Evolutionary conservation across 331 rosid species (phyloP), one percentile per base, ranked within the genome.

Genomic region (Malus hybrid): DNA sequence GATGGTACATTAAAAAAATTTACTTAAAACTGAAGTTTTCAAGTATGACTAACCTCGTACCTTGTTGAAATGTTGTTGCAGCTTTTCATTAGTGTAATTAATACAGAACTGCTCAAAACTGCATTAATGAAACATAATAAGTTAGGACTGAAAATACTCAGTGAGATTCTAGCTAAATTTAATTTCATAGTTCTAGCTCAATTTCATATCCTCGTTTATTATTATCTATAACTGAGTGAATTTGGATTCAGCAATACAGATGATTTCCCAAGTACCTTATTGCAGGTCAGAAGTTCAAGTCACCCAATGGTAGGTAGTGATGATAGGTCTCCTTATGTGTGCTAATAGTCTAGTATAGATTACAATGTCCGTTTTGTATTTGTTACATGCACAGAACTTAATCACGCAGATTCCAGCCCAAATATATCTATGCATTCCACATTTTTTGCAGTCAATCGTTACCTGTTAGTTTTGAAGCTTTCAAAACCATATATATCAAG

Each of bases 31-130:
- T 71, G 65, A 75, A 78, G 86, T 85, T 85, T 78, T 71, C 82
- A 81, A 82, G 89, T 78, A 81, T 81, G 85, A 93, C 98, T 93
- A 88, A 93, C 98, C 98, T 93, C 97, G 74, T 93, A 93, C 97
- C 98, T 93, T 94, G 98, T 93, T 93, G 97, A 91, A 93, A 89
- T 93, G 97, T 82, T 93, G 97, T 72, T 93, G 97, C 83, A 93
- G 89, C 94, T 93, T 91, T 87, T 93, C 98, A 84, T 93, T 93
- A 39, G 97, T 93, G 76, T 81, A 91, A 80, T 93, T 93, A 63
- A 93, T 91, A 80, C 97, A 91, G 63, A 89, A 89, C 86, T 93
- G 97, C 89, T 93, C 97, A 88, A 93, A 93, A 86, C 97, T 93
- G 87, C 84, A 80, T 33, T 70, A 75, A 67, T 63, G 68, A 74